These are phyloP conservation scores for Curvularia sp. DNA, from an alignment of 2,329 filamentous ascomycete species.

Conservation along the genomic window DNA sequence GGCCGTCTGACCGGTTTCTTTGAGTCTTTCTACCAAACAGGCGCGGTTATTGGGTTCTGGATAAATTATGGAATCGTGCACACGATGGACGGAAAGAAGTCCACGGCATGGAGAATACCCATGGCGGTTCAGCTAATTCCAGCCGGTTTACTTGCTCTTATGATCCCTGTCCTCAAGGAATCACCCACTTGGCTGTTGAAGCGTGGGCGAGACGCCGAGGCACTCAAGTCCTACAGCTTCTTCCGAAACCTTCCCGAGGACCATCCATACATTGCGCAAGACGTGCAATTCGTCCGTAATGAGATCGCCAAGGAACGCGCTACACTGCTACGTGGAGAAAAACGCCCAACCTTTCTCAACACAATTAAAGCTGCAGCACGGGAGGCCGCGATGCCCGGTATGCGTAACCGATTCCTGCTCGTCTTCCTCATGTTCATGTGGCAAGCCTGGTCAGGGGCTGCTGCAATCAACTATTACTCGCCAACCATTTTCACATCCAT, in stretches of 20 bases:
- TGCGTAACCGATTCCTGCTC: constrained; percentile 51
- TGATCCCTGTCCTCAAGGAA: constrained; percentile 46
- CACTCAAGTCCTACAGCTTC: constrained; percentile 50
- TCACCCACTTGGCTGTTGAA: constrained; percentile 44
- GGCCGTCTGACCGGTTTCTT: constrained; percentile 71
- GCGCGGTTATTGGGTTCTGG: constrained; percentile 59
- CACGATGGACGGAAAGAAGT: constrained; percentile 53
- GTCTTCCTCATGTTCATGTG: constrained; percentile 53
- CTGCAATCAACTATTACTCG: constrained; percentile 50
- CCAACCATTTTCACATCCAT: constrained; percentile 49
- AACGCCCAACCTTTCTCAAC: constrained; percentile 35
- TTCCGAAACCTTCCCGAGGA: constrained; percentile 56
- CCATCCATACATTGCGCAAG: constrained; percentile 51
- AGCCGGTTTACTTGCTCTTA: constrained; percentile 44
- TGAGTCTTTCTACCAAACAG: constrained; percentile 69
- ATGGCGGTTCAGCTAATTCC: constrained; percentile 58
- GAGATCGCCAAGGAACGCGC: constrained; percentile 44
- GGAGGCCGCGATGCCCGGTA: constrained; percentile 44
- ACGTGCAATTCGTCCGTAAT: constrained; percentile 41
- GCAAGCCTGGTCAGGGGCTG: constrained; percentile 45
- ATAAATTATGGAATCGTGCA: constrained; percentile 52
- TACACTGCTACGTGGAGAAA: constrained; percentile 33
- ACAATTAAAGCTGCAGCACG: constrained; percentile 42
- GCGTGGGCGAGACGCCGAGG: constrained; percentile 47
- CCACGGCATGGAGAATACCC: constrained; percentile 69